These are phyloP conservation scores for Straminergon stramineum DNA, from an alignment of 225 moss, liverwort and hornwort genomes.

Conservation along the genomic window DNA sequence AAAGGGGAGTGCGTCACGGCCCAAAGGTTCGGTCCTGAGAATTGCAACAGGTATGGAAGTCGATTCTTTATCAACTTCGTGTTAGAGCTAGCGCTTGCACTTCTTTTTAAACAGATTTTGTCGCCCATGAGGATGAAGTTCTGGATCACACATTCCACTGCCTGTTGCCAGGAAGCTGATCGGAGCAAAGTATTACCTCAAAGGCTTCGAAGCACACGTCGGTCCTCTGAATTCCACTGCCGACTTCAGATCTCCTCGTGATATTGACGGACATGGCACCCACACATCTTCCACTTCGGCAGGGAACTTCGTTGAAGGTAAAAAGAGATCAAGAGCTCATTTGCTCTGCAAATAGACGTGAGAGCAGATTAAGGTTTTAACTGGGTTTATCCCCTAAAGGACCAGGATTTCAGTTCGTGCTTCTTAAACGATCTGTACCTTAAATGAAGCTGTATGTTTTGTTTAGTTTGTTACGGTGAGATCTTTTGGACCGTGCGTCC, in stretches of 20 bases:
- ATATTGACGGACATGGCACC: slow-evolving; percentile 76
- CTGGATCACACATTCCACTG: neutral
- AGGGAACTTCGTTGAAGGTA: slow-evolving; percentile 44
- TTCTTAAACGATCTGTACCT: neutral
- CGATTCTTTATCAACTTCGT: neutral
- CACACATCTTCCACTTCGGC: slow-evolving; percentile 73
- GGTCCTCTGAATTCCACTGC: slow-evolving; percentile 34
- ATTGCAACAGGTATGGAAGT: slow-evolving; percentile 55
- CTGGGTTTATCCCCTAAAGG: neutral
- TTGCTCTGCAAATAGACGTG: neutral
- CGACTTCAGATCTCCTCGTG: slow-evolving; percentile 52
- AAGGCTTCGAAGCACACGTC: slow-evolving; percentile 53
- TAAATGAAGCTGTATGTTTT: too few species aligned
- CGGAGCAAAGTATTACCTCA: slow-evolving; percentile 58
- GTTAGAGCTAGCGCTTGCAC: neutral
- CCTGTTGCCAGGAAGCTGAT: slow-evolving; percentile 55
- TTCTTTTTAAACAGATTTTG: neutral
- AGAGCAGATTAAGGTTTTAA: neutral
- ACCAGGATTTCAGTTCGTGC: neutral
- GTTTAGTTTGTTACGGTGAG: too few species aligned
- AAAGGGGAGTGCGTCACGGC: slow-evolving; percentile 56
- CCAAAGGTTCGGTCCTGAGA: slow-evolving; percentile 33
- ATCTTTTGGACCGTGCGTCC: too few species aligned
- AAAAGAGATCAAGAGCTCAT: neutral
- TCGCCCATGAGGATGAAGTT: neutral